Evolutionary conservation across 23 red algal species (phyloP).

Genomic region (Cyanidioschyzon merolae): DNA sequence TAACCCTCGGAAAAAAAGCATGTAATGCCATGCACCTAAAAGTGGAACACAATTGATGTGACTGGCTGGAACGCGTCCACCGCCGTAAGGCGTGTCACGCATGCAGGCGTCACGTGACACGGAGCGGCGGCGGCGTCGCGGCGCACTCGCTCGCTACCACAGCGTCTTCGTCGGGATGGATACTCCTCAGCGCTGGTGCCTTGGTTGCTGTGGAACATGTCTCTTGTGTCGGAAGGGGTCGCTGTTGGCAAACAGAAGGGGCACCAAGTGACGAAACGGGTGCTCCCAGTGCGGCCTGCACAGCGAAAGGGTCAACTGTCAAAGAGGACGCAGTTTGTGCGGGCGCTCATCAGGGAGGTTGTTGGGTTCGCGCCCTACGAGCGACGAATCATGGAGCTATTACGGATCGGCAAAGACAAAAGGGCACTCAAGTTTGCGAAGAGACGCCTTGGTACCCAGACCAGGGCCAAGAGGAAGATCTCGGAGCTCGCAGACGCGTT

Average conservation of each 20-base stretch:
- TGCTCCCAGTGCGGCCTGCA: conserved; percentile 29
- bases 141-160: too few relatives aligned
- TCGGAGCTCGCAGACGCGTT: conserved; percentile 79
- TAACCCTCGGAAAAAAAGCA: too few relatives aligned
- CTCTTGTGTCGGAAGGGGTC: conserved; percentile 30
- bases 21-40: too few relatives aligned
- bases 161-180: too few relatives aligned
- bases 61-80: too few relatives aligned
- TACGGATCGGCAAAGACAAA: conserved; percentile 97
- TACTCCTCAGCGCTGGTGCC: neutral
- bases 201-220: neutral
- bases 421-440: conserved; percentile 96
- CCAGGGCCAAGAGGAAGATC: conserved; percentile 91
- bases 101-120: neutral
- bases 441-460: conserved; percentile 81
- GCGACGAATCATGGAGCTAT: conserved; percentile 81
- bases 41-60: too few relatives aligned
- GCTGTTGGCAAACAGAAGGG: conserved; percentile 79
- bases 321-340: conserved; percentile 40
- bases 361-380: conserved; percentile 94
- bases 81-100: too few relatives aligned
- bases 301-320: conserved; percentile 40
- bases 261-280: conserved; percentile 88
- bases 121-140: too few relatives aligned
- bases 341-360: conserved; percentile 70